Conservation (phyloP, 345 rosid species). For the Aquilaria malaccensis region DNA sequence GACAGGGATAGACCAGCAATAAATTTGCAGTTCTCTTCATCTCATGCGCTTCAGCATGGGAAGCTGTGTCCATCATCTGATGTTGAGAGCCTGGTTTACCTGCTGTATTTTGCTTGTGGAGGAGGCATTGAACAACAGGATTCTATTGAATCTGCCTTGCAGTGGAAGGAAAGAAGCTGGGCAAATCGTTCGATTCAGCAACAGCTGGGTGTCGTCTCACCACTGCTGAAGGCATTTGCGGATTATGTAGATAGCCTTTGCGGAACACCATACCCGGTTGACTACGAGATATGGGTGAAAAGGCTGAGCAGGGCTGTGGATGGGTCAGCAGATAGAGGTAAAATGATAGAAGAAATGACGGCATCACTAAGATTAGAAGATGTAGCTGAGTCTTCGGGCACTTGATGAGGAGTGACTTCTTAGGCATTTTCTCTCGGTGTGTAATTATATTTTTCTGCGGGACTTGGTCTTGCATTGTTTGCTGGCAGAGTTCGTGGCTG, state of each 20-base stretch:
- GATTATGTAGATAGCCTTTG: constrained; percentile 69
- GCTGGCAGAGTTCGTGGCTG: too few species aligned
- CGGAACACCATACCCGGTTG: constrained; percentile 64
- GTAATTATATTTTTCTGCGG: not conserved
- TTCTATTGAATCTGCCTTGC: constrained; percentile 60
- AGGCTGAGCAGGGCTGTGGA: constrained; percentile 42
- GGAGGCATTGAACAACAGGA: constrained; percentile 47
- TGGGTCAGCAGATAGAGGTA: constrained; percentile 40
- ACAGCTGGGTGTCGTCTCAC: constrained; percentile 48
- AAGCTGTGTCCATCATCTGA: constrained; percentile 63
- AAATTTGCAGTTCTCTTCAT: constrained; percentile 55
- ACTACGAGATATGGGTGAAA: constrained; percentile 51
- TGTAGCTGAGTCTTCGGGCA: constrained; percentile 35
- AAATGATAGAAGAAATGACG: constrained; percentile 38
- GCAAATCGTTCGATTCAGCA: constrained; percentile 44
- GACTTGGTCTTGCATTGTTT: not conserved
- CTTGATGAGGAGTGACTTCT: constrained; percentile 18
- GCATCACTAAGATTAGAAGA: constrained; percentile 18
- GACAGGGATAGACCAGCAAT: constrained; percentile 55
- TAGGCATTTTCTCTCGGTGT: constrained; percentile 1
- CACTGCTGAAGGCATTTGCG: constrained; percentile 58
- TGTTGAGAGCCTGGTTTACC: constrained; percentile 55
- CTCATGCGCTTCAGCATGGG: constrained; percentile 59
- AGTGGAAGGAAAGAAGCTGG: constrained; percentile 67
- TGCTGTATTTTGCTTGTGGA: constrained; percentile 40